Evolutionary conservation across 202 grass and related monocot genomes (phyloP).

Genomic region (Setaria italica): DNA sequence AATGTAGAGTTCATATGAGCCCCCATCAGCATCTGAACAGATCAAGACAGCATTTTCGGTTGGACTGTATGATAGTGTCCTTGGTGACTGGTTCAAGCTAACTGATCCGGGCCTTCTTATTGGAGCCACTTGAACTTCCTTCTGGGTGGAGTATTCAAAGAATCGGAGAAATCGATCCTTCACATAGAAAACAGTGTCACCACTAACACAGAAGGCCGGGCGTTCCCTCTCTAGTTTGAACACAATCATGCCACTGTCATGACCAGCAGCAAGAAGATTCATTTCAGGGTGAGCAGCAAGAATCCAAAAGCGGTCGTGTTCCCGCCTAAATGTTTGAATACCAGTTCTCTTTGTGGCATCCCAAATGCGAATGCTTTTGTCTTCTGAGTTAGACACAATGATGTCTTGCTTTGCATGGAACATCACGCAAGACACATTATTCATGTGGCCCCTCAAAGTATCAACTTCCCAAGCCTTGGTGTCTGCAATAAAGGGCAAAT

Average conservation of each 20-base stretch:
- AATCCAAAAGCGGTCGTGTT: conserved; percentile 99
- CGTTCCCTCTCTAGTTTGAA: conserved; percentile 96
- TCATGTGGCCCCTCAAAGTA: conserved; percentile 96
- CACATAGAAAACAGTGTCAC: conserved; percentile 82
- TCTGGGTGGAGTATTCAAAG: conserved; percentile 81
- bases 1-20: conserved; percentile 92
- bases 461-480: conserved; percentile 99
- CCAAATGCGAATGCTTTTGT: conserved; percentile 96
- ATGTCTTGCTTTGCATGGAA: conserved; percentile 95
- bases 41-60: conserved; percentile 97
- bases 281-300: conserved; percentile 94
- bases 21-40: conserved; percentile 90
- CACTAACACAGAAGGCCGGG: conserved; percentile 83
- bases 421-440: conserved; percentile 95
- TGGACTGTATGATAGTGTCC: conserved; percentile 83
- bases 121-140: conserved; percentile 85
- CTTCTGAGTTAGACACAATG: conserved; percentile 94
- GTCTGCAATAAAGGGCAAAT: conserved; percentile 51
- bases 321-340: conserved; percentile 90
- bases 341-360: conserved; percentile 91
- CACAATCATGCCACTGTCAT: conserved; percentile 96
- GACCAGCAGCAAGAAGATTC: conserved; percentile 97
- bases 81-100: conserved; percentile 88
- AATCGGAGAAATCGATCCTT: conserved; percentile 96
- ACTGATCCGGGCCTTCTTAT: conserved; percentile 93